Evolutionary conservation across 768 basidiomycete species (phyloP).

Genomic region (Termitomyces sp.): DNA sequence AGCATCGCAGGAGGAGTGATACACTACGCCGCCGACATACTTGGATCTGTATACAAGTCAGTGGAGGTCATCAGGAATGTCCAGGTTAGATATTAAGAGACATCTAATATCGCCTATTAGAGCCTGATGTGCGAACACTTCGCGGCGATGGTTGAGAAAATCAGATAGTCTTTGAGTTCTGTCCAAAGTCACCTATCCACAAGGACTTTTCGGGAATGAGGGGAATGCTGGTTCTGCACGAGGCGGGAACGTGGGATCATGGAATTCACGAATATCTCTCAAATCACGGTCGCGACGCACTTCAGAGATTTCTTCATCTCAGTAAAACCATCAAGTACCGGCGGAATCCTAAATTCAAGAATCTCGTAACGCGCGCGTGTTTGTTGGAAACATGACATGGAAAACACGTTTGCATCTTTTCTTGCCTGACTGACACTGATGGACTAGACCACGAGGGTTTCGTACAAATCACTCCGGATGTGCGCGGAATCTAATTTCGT

Average conservation of each 20-base stretch:
- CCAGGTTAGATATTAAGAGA: neutral
- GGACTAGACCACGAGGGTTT: neutral
- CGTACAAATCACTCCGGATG: neutral
- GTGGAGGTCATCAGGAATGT: neutral
- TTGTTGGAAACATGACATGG: neutral
- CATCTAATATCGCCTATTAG: neutral
- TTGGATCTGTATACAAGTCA: neutral
- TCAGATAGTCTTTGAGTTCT: neutral
- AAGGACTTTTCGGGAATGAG: neutral
- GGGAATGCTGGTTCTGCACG: neutral
- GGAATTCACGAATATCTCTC: neutral
- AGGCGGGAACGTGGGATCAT: neutral
- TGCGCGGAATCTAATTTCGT: slow-evolving; percentile 4
- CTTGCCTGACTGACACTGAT: neutral
- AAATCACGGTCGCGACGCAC: neutral
- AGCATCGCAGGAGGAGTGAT: neutral
- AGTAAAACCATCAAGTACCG: neutral
- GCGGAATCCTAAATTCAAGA: neutral
- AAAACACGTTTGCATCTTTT: neutral
- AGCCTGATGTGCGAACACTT: neutral
- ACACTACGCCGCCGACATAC: neutral
- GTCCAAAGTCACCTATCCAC: neutral
- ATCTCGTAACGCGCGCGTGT: neutral
- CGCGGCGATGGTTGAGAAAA: neutral
- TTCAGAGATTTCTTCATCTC: neutral